Percentiles rank a stretch among this genome's conserved stretches.
phyloP scores from a whole-genome alignment of 1,284 basidiomycete species.

The Albatrellus sp. region DNA sequence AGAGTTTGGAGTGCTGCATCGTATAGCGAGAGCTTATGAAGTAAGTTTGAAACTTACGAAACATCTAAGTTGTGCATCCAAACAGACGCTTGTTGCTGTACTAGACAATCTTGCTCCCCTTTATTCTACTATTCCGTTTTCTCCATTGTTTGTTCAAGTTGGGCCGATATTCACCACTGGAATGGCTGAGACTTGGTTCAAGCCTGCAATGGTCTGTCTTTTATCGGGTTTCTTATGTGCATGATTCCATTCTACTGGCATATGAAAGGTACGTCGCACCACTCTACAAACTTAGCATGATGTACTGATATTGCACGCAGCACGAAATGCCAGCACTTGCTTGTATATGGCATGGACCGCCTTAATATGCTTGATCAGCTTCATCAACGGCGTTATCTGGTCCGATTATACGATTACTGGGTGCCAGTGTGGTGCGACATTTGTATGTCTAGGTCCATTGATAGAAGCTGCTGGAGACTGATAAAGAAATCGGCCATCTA shows the following conservation, averaged over 20 bases:
- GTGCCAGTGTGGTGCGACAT: constrained; percentile 44
- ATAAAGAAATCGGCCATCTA: constrained; percentile 11
- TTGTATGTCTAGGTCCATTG: constrained; percentile 20
- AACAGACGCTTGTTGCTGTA: too few relatives aligned
- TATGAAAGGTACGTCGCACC: constrained; percentile 26
- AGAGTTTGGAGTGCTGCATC: too few relatives aligned
- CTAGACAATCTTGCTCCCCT: too few relatives aligned
- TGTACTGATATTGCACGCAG: constrained; percentile 13
- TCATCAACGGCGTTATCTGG: constrained; percentile 52
- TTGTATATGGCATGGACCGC: constrained; percentile 45
- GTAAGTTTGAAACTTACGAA: too few relatives aligned
- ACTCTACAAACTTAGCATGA: too few relatives aligned
- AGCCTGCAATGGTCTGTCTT: constrained; percentile 13
- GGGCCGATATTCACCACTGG: too few relatives aligned
- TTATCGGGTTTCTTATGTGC: constrained; percentile 35
- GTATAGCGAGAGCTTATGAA: too few relatives aligned
- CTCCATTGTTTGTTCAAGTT: too few relatives aligned
- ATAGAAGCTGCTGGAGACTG: constrained; percentile 5
- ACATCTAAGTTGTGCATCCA: too few relatives aligned
- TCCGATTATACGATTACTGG: constrained; percentile 23
- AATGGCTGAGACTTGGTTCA: too few relatives aligned
- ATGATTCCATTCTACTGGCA: constrained; percentile 50
- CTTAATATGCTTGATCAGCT: constrained; percentile 28
- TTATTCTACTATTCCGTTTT: too few relatives aligned
- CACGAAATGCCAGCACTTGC: constrained; percentile 36